Evolutionary conservation across 1,284 basidiomycete genomes (phyloP).

Genomic region (Apiotrichum siamense): DNA sequence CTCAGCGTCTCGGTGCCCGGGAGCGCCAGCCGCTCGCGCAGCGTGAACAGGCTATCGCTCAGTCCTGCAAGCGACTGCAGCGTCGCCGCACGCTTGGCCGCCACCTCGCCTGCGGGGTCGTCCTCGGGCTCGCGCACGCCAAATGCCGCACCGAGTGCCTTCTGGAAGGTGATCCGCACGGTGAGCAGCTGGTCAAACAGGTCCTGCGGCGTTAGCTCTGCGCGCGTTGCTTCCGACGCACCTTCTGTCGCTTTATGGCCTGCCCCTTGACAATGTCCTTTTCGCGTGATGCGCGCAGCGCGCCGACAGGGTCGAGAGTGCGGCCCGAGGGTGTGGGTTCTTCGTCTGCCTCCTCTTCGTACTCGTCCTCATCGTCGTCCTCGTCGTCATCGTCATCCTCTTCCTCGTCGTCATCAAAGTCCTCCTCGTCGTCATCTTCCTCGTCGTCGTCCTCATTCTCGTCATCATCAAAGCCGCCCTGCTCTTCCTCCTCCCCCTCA

Average conservation of each 20-base stretch:
- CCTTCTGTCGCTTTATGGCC: slow-evolving; percentile 74
- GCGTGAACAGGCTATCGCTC: slow-evolving; percentile 51
- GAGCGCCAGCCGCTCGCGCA: slow-evolving; percentile 55
- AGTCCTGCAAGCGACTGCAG: slow-evolving; percentile 32
- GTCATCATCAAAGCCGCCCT: slow-evolving; percentile 61
- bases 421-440: slow-evolving; percentile 34
- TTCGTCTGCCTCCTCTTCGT: slow-evolving; percentile 45
- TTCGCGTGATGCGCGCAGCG: slow-evolving; percentile 32
- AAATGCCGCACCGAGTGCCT: slow-evolving; percentile 57
- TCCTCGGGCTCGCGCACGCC: slow-evolving; percentile 7
- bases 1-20: slow-evolving; percentile 21
- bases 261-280: slow-evolving; percentile 61
- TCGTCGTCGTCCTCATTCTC: slow-evolving; percentile 45
- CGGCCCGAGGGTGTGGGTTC: slow-evolving; percentile 19
- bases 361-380: slow-evolving; percentile 45
- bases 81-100: slow-evolving; percentile 24
- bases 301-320: slow-evolving; percentile 50
- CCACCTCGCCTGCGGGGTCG: slow-evolving; percentile 28
- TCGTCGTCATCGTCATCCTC: slow-evolving; percentile 51
- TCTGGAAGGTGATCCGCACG: slow-evolving; percentile 81
- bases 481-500: slow-evolving; percentile 54
- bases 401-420: slow-evolving; percentile 47
- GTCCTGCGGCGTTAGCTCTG: slow-evolving; percentile 51
- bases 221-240: slow-evolving; percentile 45
- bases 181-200: slow-evolving; percentile 81